A percentile compares a stretch with the other conserved stretches of the same genome.
phyloP scores from a whole-genome alignment of 148 eudicot genomes.

The Rhododendron simsii region DNA sequence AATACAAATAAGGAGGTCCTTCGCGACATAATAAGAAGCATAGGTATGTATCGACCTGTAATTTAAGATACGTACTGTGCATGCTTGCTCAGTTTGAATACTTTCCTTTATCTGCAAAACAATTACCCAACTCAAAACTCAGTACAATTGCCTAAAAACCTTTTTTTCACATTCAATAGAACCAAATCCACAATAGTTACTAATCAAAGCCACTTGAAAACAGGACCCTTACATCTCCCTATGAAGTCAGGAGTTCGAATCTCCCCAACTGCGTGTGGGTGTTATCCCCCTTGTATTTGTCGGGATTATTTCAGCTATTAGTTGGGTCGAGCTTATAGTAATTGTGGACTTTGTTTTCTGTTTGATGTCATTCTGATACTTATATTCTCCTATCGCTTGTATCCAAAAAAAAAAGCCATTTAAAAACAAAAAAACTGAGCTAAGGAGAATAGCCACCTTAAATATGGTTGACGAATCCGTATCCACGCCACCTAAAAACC shows the following conservation, averaged over 20 bases:
- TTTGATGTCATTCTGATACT: not conserved
- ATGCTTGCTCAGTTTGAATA: slow-evolving; percentile 41
- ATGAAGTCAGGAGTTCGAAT: not conserved
- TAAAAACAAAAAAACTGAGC: not conserved
- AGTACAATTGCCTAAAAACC: not conserved
- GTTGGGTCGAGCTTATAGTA: not conserved
- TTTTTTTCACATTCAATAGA: not conserved
- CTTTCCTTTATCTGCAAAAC: slow-evolving; percentile 57
- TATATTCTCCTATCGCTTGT: not conserved
- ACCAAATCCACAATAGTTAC: slow-evolving; percentile 4
- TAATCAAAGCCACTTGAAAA: not conserved
- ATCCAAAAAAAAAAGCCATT: not conserved
- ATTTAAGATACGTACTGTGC: slow-evolving; percentile 65
- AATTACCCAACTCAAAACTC: not conserved
- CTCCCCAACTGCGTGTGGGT: not conserved
- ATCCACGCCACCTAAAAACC: slow-evolving; percentile 58
- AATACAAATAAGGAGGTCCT: not conserved
- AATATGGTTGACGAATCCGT: slow-evolving; percentile 49
- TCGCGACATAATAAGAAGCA: not conserved
- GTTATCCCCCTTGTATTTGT: not conserved
- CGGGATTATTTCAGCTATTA: not conserved
- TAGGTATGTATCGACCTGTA: slow-evolving; percentile 50
- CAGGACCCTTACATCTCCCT: not conserved
- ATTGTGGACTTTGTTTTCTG: not conserved
- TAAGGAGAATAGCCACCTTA: slow-evolving; percentile 40